phyloP scores from a whole-genome alignment of 2,329 filamentous ascomycete species.

The Fusarium metavorans region DNA sequence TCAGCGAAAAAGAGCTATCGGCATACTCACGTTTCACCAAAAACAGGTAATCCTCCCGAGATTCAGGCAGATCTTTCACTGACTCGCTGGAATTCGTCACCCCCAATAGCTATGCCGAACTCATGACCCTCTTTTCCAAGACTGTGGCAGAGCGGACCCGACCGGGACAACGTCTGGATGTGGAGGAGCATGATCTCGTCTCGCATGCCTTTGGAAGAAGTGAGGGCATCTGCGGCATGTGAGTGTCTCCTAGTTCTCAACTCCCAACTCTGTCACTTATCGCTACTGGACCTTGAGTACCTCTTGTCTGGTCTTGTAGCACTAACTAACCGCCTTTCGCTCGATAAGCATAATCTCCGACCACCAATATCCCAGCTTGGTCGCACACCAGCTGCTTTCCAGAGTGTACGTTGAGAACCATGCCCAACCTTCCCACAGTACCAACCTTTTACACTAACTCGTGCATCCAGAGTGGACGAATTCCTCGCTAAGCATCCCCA shows the following conservation, averaged over 20 bases:
- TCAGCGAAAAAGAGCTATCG: background rate
- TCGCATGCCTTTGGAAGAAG: slow-evolving; percentile 47
- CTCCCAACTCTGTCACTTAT: background rate
- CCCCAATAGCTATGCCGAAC: slow-evolving; percentile 60
- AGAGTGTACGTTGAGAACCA: background rate
- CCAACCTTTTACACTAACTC: background rate
- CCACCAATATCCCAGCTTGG: slow-evolving; percentile 79
- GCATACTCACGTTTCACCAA: background rate
- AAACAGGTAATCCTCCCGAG: background rate
- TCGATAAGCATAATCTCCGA: slow-evolving; percentile 74
- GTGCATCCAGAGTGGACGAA: slow-evolving; percentile 83
- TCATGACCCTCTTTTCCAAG: slow-evolving; percentile 88
- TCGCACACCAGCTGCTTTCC: slow-evolving; percentile 83
- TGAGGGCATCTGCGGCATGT: slow-evolving; percentile 79
- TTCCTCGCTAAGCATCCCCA: slow-evolving; percentile 83
- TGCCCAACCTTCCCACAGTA: background rate
- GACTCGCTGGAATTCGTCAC: background rate
- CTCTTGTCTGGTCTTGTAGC: background rate
- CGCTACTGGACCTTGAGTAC: background rate
- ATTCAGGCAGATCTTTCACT: background rate
- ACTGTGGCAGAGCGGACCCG: slow-evolving; percentile 89
- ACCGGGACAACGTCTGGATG: slow-evolving; percentile 84
- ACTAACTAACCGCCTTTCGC: background rate
- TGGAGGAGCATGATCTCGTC: slow-evolving; percentile 74
- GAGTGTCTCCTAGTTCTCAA: background rate